These are phyloP conservation scores for Sarocladium kiliense DNA, from an alignment of 2,329 filamentous ascomycete genomes.

Conservation along the genomic window DNA sequence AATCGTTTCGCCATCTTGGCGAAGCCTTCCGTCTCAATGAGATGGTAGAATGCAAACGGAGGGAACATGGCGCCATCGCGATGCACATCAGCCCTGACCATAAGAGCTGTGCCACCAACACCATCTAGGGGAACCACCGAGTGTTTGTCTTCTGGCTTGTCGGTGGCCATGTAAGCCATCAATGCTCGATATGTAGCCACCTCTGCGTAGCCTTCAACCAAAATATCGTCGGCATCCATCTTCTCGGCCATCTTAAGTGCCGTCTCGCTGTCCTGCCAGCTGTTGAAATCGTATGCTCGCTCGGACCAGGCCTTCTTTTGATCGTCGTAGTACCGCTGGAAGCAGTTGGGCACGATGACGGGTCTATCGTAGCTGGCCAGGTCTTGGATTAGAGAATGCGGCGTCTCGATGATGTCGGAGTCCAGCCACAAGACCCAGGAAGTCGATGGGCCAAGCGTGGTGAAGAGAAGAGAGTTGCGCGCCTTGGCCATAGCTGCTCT, in stretches of 20 bases:
- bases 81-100: slow-evolving; percentile 96
- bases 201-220: slow-evolving; percentile 89
- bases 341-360: slow-evolving; percentile 95
- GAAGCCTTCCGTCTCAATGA: slow-evolving; percentile 97
- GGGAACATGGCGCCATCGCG: slow-evolving; percentile 98
- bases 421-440: slow-evolving; percentile 98
- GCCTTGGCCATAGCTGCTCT: slow-evolving; percentile 89
- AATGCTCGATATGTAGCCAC: slow-evolving; percentile 87
- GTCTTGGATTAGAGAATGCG: slow-evolving; percentile 81
- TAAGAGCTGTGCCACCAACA: slow-evolving; percentile 83
- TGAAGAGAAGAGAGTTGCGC: slow-evolving; percentile 91
- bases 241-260: slow-evolving; percentile 69
- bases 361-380: slow-evolving; percentile 81
- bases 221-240: slow-evolving; percentile 87
- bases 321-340: slow-evolving; percentile 73
- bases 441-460: slow-evolving; percentile 82
- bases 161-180: slow-evolving; percentile 76
- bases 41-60: slow-evolving; percentile 89
- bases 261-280: slow-evolving; percentile 84
- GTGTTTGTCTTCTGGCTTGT: slow-evolving; percentile 46
- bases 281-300: slow-evolving; percentile 94
- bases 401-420: slow-evolving; percentile 85
- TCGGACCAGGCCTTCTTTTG: slow-evolving; percentile 66
- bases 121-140: slow-evolving; percentile 77
- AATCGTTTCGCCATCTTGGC: slow-evolving; percentile 92